A percentile compares a stretch with the other conserved stretches of the same genome.
Conservation (phyloP, 2,329 filamentous ascomycete species). For the Verticillium longisporum region DNA sequence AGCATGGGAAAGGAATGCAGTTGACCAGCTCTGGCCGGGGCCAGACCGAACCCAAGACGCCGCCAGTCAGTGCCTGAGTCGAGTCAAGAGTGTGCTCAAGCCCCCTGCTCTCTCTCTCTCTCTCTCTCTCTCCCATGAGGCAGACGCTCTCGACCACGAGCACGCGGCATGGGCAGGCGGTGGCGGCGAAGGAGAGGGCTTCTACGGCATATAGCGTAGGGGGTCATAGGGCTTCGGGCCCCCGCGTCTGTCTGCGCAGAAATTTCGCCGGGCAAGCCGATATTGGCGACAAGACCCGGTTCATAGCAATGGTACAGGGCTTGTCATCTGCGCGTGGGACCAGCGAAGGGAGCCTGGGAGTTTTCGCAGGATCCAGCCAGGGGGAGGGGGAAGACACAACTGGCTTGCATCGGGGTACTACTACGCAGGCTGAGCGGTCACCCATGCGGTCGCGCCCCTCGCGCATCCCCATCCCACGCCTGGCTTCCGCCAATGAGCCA, state of each 20-base stretch:
- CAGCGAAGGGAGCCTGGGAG: slow-evolving; percentile 1
- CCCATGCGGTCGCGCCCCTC: slow-evolving; percentile 9
- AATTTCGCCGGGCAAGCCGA: not conserved
- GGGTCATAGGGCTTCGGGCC: not conserved
- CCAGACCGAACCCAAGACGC: not conserved
- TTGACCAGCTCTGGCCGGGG: no score
- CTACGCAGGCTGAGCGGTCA: slow-evolving; percentile 9
- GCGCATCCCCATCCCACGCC: slow-evolving; percentile 1
- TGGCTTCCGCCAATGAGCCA: slow-evolving; percentile 11
- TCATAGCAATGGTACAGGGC: slow-evolving; percentile 5
- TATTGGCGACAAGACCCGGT: not conserved
- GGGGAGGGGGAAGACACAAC: not conserved
- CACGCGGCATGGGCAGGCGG: not conserved
- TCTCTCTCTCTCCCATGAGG: not conserved
- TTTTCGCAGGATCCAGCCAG: not conserved
- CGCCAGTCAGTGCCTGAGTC: not conserved
- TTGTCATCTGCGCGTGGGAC: slow-evolving; percentile 5
- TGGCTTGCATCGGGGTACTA: slow-evolving; percentile 9
- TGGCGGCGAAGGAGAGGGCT: not conserved
- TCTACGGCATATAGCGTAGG: not conserved
- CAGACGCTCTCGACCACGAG: no score
- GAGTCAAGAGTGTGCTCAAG: not conserved
- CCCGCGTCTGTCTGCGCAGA: not conserved
- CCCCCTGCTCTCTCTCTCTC: not conserved
- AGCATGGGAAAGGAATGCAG: not conserved